A percentile compares a stretch with the other conserved stretches of the same genome.
phyloP scores from a whole-genome alignment of 2,329 filamentous ascomycete species.

The Monilinia vaccinii-corymbosi region DNA sequence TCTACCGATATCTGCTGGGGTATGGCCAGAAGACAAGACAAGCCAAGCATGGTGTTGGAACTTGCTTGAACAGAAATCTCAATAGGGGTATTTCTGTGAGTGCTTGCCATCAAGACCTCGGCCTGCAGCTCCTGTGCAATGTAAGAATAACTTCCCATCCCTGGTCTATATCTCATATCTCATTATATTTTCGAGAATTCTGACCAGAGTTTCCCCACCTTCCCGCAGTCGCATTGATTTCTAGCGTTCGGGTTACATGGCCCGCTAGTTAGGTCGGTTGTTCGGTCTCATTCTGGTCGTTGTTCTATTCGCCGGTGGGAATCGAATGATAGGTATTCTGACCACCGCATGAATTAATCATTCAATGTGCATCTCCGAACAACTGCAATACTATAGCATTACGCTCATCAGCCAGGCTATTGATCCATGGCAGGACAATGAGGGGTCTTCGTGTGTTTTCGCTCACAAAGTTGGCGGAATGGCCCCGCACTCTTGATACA shows the following conservation, averaged over 20 bases:
- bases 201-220: background rate
- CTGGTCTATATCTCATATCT: background rate
- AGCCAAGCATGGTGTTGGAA: background rate
- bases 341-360: background rate
- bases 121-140: conserved; percentile 4
- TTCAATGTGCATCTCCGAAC: background rate
- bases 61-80: background rate
- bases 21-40: background rate
- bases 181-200: background rate
- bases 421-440: background rate
- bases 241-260: background rate
- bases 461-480: background rate
- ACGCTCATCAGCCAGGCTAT: background rate
- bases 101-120: background rate
- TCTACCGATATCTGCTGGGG: conserved; percentile 2
- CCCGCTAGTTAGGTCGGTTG: background rate
- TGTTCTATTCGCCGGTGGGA: background rate
- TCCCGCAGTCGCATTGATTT: background rate
- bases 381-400: background rate
- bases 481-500: background rate
- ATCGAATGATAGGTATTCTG: background rate
- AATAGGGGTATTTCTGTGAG: background rate
- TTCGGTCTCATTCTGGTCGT: background rate
- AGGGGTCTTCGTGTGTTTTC: background rate
- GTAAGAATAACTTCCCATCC: background rate